phyloP scores from a whole-genome alignment of 768 basidiomycete species.

The Boletus subcaerulescens region DNA sequence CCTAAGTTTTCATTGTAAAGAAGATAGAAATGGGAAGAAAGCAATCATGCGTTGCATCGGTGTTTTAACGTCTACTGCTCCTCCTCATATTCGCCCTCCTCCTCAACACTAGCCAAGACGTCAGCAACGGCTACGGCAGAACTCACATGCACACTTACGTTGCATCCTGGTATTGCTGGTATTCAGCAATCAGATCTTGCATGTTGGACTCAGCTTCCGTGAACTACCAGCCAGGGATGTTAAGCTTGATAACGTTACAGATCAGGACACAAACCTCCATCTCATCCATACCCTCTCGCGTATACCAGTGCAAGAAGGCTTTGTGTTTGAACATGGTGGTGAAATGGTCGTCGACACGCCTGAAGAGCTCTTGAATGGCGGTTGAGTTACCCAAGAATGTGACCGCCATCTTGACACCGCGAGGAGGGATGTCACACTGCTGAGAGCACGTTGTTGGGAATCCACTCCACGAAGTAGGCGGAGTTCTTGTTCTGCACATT shows the following conservation, averaged over 20 bases:
- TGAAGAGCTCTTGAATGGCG: slow-evolving; percentile 97
- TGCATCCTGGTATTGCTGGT: slow-evolving; percentile 94
- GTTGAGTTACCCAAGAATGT: slow-evolving; percentile 98
- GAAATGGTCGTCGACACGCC: slow-evolving; percentile 98
- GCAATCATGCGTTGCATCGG: slow-evolving; percentile 15
- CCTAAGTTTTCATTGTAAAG: slow-evolving; percentile 37
- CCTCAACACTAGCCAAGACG: slow-evolving; percentile 59
- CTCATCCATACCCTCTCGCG: slow-evolving; percentile 99
- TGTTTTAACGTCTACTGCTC: slow-evolving; percentile 48
- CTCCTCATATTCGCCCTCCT: slow-evolving; percentile 89
- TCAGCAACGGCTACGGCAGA: slow-evolving; percentile 8
- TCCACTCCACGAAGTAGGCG: slow-evolving; percentile 99
- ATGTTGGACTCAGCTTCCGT: slow-evolving; percentile 99
- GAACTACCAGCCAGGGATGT: slow-evolving; percentile 47
- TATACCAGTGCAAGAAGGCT: slow-evolving; percentile 99
- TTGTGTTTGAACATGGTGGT: slow-evolving; percentile 99
- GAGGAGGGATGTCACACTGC: slow-evolving; percentile 98
- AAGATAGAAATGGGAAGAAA: slow-evolving; percentile 13
- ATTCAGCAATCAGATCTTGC: slow-evolving; percentile 98
- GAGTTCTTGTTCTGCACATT: slow-evolving; percentile 97
- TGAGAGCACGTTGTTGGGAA: slow-evolving; percentile 97
- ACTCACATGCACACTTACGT: slow-evolving; percentile 55
- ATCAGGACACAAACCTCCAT: slow-evolving; percentile 61
- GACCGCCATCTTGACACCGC: slow-evolving; percentile 94
- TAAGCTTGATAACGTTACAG: background rate